Base-by-base conservation (phyloP, 2,329 filamentous ascomycete species). In the Verruconis gallopava region DNA sequence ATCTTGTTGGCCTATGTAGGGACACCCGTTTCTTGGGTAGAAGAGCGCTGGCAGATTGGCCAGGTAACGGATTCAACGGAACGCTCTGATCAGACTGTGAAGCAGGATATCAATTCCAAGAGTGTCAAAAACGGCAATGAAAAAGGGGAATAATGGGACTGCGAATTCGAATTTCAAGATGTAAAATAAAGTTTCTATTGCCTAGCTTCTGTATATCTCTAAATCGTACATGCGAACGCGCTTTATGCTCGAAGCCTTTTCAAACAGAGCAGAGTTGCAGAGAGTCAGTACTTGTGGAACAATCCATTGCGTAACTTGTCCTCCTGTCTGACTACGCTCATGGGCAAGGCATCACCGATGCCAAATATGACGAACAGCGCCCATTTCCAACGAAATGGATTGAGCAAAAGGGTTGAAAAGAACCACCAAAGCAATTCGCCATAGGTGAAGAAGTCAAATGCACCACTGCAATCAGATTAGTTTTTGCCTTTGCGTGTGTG, bases 331-430 rank as follows among this genome's bases (percentile, higher is more conserved):
- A 89, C 77, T 19, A 91, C 66, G 12, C 63, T 66, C 57, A 73
- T 67, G 0, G 85, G 85, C 37, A 91, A 55, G 15, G 66, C 66
- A 34, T 73, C 67, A 0, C 81, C 83, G 21, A 89, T 56, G 0
- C 85, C 85, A 46, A 81, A 81, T 51, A 93, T 78, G 13, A 93
- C 83, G 55, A 93, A 93, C 0, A 78, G 56, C 0, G 79, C 82
- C 85, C 85, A 93, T 65, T 93, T 93, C 84, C 85, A 93, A 5
- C 85, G 67, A 59, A 93, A 93, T 0, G 85, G 85, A 54, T 93
- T 93, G 51, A 91, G 71, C 3, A 71, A 64, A 33, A 89, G 76
- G 44, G 80, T 80, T 53, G 91, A 93, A 4, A 76, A 57, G 49
- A 89, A 91, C 85, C 85, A 93, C 67, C 83, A 93, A 3, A 91